A percentile compares a stretch with the other conserved stretches of the same genome.
Evolutionary conservation across 306 rosid genomes (phyloP).

Genomic region (Datisca glomerata): DNA sequence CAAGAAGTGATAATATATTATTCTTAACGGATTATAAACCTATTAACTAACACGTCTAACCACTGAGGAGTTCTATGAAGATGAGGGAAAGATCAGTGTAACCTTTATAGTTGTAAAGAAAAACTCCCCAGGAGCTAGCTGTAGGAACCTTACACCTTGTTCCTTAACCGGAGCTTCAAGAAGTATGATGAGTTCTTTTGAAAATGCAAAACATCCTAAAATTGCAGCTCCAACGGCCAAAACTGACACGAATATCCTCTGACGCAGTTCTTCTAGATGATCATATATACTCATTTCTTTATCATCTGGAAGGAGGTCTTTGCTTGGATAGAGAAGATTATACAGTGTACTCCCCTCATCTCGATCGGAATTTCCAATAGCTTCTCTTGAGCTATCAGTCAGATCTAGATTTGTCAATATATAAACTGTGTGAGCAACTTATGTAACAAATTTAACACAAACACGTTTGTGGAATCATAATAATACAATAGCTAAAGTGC

Average conservation of each 20-base stretch:
- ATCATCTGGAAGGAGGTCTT: slow-evolving; percentile 94
- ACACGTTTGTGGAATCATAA: slow-evolving; percentile 7
- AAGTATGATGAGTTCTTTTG: slow-evolving; percentile 59
- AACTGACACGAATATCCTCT: slow-evolving; percentile 74
- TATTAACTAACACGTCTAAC: no score
- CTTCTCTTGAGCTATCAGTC: slow-evolving; percentile 26
- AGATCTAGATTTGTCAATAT: slow-evolving; percentile 19
- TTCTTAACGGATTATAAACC: no score
- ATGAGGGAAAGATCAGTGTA: no score
- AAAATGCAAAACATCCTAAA: slow-evolving; percentile 75
- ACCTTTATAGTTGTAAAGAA: slow-evolving; percentile 94
- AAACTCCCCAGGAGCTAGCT: slow-evolving; percentile 95
- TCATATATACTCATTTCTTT: slow-evolving; percentile 89
- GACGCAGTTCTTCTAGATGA: slow-evolving; percentile 98
- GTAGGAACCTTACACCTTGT: slow-evolving; percentile 87
- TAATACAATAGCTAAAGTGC: background rate
- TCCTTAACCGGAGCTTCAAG: slow-evolving; percentile 88
- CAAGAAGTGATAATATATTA: no score
- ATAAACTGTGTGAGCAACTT: slow-evolving; percentile 9
- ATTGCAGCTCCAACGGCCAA: slow-evolving; percentile 74
- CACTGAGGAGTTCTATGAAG: no score
- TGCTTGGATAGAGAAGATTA: slow-evolving; percentile 65
- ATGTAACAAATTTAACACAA: slow-evolving; percentile 8
- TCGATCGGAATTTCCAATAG: slow-evolving; percentile 19
- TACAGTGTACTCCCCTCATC: slow-evolving; percentile 37